Base-by-base conservation (phyloP, 352 stramenopile genomes). In the Phytophthora pluvialis region DNA sequence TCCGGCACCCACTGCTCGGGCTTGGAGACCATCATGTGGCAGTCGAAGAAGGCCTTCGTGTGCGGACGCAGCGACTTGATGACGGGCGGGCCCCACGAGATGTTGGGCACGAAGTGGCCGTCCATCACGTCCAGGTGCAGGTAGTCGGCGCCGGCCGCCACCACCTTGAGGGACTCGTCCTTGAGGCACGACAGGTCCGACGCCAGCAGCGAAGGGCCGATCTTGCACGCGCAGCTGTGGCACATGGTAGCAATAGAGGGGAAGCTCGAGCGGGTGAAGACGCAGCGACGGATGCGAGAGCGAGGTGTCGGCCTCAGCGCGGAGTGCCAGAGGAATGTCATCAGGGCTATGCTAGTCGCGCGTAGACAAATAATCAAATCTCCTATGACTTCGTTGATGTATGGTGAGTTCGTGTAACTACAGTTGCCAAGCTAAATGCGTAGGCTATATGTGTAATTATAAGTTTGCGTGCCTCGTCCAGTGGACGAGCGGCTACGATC, bases 51-150 rank as follows among this genome's bases (percentile, higher is more conserved):
- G 5, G 88, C 88, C 29, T 81, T 79, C 15, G 89, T 95, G 70
- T 98, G 90, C 54, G 83, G 72, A 4, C 91, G 81, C 54, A 98
- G 81, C 50, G 81, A 95, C 75, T 97, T 96, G 79, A 99, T 98
- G 26, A 99, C 94, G 5, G 96, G 96, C 10, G 97, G 84, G 4
- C 97, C 97, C 83, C 98, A 99, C 25, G 93, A 98, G 58, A 99
- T 95, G 75, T 98, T 98, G 48, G 94, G 95, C 45, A 99, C 97
- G 72, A 99, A 99, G 76, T 99, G 97, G 36, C 97, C 97, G 79
- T 99, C 97, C 97, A 99, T 99, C 36, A 99, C 91, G 80, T 99
- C 97, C 66, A 99, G 70, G 73, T 99, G 97, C 32, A 99, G 78
- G 78, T 97, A 98, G 79, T 98, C 94, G 42, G 96, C 96, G 21